These are phyloP conservation scores for Ilyonectria sp. DNA, from an alignment of 2,329 filamentous ascomycete genomes.

Conservation along the genomic window DNA sequence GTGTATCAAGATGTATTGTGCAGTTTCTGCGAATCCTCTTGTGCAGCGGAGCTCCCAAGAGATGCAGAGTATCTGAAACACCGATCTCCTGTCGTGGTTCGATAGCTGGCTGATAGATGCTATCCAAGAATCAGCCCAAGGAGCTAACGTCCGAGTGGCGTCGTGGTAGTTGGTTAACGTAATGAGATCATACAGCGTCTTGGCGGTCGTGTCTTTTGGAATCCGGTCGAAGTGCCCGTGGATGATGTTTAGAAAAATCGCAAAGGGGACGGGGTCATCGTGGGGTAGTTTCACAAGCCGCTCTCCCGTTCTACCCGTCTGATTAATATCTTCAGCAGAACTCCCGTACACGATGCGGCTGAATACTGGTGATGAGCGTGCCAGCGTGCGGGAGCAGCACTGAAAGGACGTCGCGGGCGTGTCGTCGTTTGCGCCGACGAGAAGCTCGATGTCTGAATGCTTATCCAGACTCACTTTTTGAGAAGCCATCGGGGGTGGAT, in stretches of 20 bases:
- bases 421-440: not conserved
- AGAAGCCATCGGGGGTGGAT: slow-evolving; percentile 11
- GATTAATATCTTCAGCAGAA: slow-evolving; percentile 38
- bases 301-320: not conserved
- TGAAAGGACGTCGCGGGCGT: slow-evolving; percentile 31
- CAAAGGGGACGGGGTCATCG: slow-evolving; percentile 47
- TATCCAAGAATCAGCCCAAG: slow-evolving; percentile 44
- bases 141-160: slow-evolving; percentile 41
- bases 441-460: slow-evolving; percentile 19
- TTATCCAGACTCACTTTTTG: slow-evolving; percentile 11
- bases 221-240: slow-evolving; percentile 48
- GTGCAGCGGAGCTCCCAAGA: slow-evolving; percentile 48
- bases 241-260: slow-evolving; percentile 48
- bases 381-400: slow-evolving; percentile 46
- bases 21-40: slow-evolving; percentile 35
- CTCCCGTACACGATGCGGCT: slow-evolving; percentile 44
- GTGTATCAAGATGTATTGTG: slow-evolving; percentile 25
- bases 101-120: slow-evolving; percentile 25
- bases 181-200: slow-evolving; percentile 43
- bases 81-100: slow-evolving; percentile 26
- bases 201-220: slow-evolving; percentile 33
- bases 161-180: slow-evolving; percentile 51
- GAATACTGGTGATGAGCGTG: slow-evolving; percentile 44
- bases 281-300: slow-evolving; percentile 50
- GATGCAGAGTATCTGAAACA: slow-evolving; percentile 47